A percentile compares a stretch with the other conserved stretches of the same genome.
These are phyloP conservation scores for Ceratobasidium theobromae DNA, from an alignment of 1,284 basidiomycete genomes.

Conservation along the genomic window DNA sequence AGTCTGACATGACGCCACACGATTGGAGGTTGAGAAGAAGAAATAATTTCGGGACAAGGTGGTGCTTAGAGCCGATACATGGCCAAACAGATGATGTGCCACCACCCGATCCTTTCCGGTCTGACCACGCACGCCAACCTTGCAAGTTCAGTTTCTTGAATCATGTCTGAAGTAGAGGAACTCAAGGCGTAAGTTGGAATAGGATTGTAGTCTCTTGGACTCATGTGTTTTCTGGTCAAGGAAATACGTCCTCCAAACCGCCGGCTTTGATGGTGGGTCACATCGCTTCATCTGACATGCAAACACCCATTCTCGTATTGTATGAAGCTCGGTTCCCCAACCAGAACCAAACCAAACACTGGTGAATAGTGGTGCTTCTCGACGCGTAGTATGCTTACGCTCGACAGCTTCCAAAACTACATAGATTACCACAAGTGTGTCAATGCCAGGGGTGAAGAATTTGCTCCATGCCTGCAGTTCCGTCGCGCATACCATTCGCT, in stretches of 20 bases:
- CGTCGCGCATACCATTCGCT: constrained; percentile 94
- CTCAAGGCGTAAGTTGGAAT: constrained; percentile 30
- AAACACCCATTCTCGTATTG: not conserved
- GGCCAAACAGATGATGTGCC: constrained; percentile 14
- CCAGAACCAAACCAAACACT: constrained; percentile 92
- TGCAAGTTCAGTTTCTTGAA: constrained; percentile 37
- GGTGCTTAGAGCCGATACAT: constrained; percentile 1
- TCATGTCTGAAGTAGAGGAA: constrained; percentile 61
- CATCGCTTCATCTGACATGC: not conserved
- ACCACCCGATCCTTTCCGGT: constrained; percentile 27
- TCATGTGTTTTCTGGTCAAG: constrained; percentile 45
- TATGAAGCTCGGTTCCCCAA: constrained; percentile 87
- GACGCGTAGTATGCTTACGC: not conserved
- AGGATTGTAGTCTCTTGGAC: constrained; percentile 11
- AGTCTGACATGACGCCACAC: constrained; percentile 4
- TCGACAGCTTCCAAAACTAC: constrained; percentile 86
- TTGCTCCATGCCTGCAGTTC: constrained; percentile 98
- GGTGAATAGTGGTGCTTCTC: constrained; percentile 63
- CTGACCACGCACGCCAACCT: constrained; percentile 24
- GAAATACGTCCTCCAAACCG: constrained; percentile 83
- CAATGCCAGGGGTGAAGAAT: constrained; percentile 96
- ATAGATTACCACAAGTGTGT: constrained; percentile 98
- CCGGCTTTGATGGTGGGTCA: constrained; percentile 76
- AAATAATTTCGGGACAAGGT: not conserved
- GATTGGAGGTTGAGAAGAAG: not conserved